Conservation (phyloP, 768 basidiomycete species). For the Pisolithus sp. region DNA sequence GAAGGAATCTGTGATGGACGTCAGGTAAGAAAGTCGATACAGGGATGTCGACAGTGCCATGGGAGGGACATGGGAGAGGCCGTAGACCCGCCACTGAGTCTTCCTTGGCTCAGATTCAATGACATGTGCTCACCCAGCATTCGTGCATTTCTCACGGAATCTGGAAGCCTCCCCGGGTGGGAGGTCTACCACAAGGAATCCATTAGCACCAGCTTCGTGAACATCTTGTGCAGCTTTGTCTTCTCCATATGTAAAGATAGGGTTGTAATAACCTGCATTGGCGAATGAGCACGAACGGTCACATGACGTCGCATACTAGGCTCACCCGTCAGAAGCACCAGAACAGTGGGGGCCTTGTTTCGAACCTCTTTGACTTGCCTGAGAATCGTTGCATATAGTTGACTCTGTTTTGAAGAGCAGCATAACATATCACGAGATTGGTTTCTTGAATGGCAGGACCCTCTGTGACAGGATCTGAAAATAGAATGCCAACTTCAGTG, state of each 20-base stretch:
- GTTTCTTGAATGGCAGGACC: constrained; percentile 87
- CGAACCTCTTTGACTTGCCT: constrained; percentile 70
- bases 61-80: constrained; percentile 90
- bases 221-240: constrained; percentile 91
- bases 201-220: constrained; percentile 85
- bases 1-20: constrained; percentile 92
- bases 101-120: background rate
- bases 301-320: background rate
- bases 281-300: constrained; percentile 1
- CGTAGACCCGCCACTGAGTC: constrained; percentile 22
- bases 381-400: constrained; percentile 69
- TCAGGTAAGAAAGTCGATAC: constrained; percentile 81
- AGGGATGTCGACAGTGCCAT: constrained; percentile 92
- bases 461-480: constrained; percentile 93
- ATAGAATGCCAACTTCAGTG: constrained; percentile 89
- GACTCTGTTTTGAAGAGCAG: constrained; percentile 73
- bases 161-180: constrained; percentile 93
- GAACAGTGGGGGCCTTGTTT: constrained; percentile 68
- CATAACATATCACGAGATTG: constrained; percentile 70
- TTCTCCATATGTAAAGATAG: constrained; percentile 91
- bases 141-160: constrained; percentile 85
- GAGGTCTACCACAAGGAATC: constrained; percentile 95
- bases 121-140: constrained; percentile 54
- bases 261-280: constrained; percentile 89
- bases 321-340: constrained; percentile 90